Percentiles rank a stretch among this genome's conserved stretches.
These are phyloP conservation scores for Pythium phragmitis DNA, from an alignment of 352 stramenopile species.

Conservation along the genomic window DNA sequence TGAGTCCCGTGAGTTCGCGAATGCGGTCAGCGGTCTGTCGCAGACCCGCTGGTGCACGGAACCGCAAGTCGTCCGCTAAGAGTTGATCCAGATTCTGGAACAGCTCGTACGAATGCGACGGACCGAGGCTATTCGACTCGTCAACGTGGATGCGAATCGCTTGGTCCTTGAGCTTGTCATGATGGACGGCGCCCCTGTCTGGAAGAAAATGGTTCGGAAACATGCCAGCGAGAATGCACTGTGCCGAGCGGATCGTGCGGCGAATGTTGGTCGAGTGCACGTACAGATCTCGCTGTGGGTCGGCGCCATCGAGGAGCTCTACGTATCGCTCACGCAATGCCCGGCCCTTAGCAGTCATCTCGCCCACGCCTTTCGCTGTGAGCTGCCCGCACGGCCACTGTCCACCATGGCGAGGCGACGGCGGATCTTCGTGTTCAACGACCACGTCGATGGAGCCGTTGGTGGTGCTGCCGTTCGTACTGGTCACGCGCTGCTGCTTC, in stretches of 20 bases:
- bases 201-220: conserved; percentile 53
- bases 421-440: conserved; percentile 11
- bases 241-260: conserved; percentile 66
- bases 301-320: conserved; percentile 31
- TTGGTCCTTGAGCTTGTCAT: conserved; percentile 18
- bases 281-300: conserved; percentile 49
- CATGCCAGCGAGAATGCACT: conserved; percentile 66
- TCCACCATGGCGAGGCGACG: conserved; percentile 52
- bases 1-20: conserved; percentile 44
- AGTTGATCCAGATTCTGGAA: conserved; percentile 51
- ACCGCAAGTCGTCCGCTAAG: conserved; percentile 48
- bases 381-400: conserved; percentile 75
- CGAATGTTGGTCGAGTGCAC: conserved; percentile 80
- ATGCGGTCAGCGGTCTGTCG: conserved; percentile 38
- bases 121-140: conserved; percentile 45
- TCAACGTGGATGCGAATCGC: conserved; percentile 48
- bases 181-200: not conserved
- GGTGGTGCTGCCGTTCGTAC: not conserved
- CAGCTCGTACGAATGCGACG: conserved; percentile 66
- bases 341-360: conserved; percentile 60
- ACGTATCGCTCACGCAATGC: conserved; percentile 44
- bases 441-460: not conserved
- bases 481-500: not conserved
- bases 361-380: conserved; percentile 58
- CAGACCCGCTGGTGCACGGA: conserved; percentile 45